A percentile compares a stretch with the other conserved stretches of the same genome.
Evolutionary conservation across 345 rosid species (phyloP).

Genomic region (Corchorus olitorius): DNA sequence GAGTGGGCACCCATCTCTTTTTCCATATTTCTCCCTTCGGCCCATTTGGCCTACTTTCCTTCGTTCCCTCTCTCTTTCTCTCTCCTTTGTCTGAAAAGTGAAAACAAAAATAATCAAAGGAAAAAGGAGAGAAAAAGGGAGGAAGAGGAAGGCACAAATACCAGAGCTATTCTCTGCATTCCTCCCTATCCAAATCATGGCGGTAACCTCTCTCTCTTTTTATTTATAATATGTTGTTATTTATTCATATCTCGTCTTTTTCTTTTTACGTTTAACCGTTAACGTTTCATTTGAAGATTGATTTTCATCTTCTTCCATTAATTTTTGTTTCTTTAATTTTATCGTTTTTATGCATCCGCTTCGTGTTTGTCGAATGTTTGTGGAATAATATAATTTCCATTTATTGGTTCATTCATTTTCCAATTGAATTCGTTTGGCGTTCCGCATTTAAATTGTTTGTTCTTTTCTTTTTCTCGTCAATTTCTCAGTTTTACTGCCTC

Average conservation of each 20-base stretch:
- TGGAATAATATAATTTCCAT: background rate
- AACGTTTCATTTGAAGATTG: too few relatives aligned
- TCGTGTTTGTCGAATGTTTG: too few relatives aligned
- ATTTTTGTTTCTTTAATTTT: too few relatives aligned
- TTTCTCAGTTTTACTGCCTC: background rate
- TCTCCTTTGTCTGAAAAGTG: background rate
- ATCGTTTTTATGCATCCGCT: too few relatives aligned
- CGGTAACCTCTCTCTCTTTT: background rate
- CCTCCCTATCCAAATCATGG: background rate
- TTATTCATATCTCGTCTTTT: background rate
- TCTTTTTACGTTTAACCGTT: background rate
- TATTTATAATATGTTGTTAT: background rate
- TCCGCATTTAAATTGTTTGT: background rate
- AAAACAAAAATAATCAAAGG: background rate
- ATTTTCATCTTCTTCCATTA: too few relatives aligned
- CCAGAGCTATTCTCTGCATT: background rate
- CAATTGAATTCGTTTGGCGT: background rate
- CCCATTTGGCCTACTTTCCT: background rate
- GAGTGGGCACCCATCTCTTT: background rate
- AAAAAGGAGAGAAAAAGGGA: too few relatives aligned
- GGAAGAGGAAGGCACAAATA: background rate
- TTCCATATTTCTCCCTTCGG: background rate
- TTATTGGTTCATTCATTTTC: background rate
- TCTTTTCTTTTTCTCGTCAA: background rate
- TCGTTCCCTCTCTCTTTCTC: background rate